Percentiles rank a stretch among this genome's conserved stretches.
phyloP scores from a whole-genome alignment of 768 basidiomycete genomes.

The Cubamyces sp. region DNA sequence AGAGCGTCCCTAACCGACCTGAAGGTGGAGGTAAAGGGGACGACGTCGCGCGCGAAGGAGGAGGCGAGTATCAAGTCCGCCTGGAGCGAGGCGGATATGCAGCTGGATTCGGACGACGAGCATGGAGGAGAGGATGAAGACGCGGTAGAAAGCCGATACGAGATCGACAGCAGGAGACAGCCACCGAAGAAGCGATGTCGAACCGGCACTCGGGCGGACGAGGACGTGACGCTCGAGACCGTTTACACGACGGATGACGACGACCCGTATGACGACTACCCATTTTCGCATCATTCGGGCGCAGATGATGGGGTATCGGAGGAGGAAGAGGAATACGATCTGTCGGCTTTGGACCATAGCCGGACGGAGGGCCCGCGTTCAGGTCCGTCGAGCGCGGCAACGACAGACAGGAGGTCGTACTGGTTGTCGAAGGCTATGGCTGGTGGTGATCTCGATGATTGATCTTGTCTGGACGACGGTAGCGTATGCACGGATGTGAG shows the following conservation, averaged over 20 bases:
- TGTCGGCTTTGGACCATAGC: conserved; percentile 19
- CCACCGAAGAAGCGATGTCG: conserved; percentile 52
- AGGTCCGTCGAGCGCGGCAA: conserved; percentile 32
- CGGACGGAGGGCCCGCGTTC: conserved; percentile 23
- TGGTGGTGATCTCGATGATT: conserved; percentile 35
- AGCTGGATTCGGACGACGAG: conserved; percentile 34
- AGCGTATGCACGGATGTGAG: conserved; percentile 3
- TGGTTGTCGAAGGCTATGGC: conserved; percentile 59
- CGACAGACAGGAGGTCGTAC: conserved; percentile 49
- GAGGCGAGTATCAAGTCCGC: conserved; percentile 40
- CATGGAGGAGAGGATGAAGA: conserved; percentile 41
- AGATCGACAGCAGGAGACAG: conserved; percentile 38
- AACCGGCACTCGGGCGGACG: conserved; percentile 41
- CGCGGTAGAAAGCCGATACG: conserved; percentile 56
- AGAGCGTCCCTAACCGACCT: conserved; percentile 13
- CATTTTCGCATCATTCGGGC: conserved; percentile 17
- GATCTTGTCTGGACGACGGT: conserved; percentile 4
- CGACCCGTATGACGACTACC: conserved; percentile 36
- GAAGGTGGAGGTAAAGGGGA: conserved; percentile 8
- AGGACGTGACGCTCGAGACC: conserved; percentile 36
- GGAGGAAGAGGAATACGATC: conserved; percentile 33
- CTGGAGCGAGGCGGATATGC: conserved; percentile 46
- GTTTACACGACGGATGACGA: conserved; percentile 59
- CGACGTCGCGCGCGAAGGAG: conserved; percentile 20
- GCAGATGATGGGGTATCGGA: conserved; percentile 36